A percentile compares a stretch with the other conserved stretches of the same genome.
These are phyloP conservation scores for Mortierella alpina DNA, from an alignment of 192 early-diverging fungal genomes.

Conservation along the genomic window DNA sequence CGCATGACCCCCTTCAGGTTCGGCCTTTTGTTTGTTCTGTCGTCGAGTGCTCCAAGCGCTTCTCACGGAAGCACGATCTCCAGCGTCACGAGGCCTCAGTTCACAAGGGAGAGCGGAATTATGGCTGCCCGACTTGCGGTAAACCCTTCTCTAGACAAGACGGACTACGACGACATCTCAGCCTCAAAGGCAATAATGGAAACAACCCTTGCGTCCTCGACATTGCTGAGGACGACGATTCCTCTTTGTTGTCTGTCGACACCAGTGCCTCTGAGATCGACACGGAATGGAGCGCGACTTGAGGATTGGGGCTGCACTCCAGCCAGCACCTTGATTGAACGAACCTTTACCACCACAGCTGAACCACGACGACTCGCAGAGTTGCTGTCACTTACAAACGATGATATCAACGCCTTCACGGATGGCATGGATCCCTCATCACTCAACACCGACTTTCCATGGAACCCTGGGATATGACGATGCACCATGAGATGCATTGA, in stretches of 20 bases:
- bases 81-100: constrained; percentile 71
- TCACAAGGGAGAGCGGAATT: constrained; percentile 68
- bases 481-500: too few relatives aligned
- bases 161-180: constrained; percentile 69
- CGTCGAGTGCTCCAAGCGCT: constrained; percentile 61
- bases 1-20: constrained; percentile 71
- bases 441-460: constrained; percentile 12
- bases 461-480: constrained; percentile 30
- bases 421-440: constrained; percentile 15
- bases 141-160: constrained; percentile 72
- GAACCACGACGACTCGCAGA: constrained; percentile 4
- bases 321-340: constrained; percentile 5
- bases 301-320: constrained; percentile 4
- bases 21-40: constrained; percentile 63
- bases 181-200: not conserved
- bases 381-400: not conserved
- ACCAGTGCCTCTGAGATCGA: not conserved
- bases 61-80: constrained; percentile 77
- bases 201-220: too few relatives aligned
- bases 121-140: constrained; percentile 58
- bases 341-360: not conserved
- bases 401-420: constrained; percentile 9
- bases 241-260: not conserved
- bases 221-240: too few relatives aligned
- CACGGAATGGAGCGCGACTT: constrained; percentile 14